Base-by-base conservation (phyloP, 2,329 filamentous ascomycete species). In the Aspergillus sp. region DNA sequence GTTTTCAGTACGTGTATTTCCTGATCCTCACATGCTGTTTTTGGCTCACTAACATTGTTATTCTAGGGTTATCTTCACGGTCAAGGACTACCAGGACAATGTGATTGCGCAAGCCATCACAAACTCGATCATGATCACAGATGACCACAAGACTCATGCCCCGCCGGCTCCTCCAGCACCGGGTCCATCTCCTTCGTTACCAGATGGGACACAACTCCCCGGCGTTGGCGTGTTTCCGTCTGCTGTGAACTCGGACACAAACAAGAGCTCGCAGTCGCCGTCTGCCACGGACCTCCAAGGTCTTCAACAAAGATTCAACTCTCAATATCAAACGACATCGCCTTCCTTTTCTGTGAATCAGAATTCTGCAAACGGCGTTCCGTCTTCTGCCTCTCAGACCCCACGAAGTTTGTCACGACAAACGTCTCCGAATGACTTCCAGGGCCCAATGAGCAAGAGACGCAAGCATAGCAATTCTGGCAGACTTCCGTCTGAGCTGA, bases 81-180 rank as follows among this genome's bases (percentile, higher is more conserved):
- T 99, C 65, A 96, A 92, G 67, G 90, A 97, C 71, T 84, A 84
- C 65, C 77, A 84, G 58, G 88, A 87, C 62, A 85, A 85, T 42
- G 76, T 96, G 29, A 77, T 97, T 41, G 89, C 91, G 5, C 93
- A 99, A 72, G 85, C 86, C 48, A 87, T 96, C 59, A 91, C 90
- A 17, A 86, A 88, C 50, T 89, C 91, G 0, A 96, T 97, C 59
- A 93, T 97, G 82, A 97, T 97, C 58, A 97, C 94, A 1, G 93
- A 99, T 68, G 93, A 99, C 66, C 93, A 97, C 77, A 97, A 97
- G 76, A 96, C 91, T 6, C 88, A 90, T 62, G 71, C 79, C 47
- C 72, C 78, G 58, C 70, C 63, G 52, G 75, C 64, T 47, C 65
- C 67, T 49, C 59, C 71, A 53, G 59, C 65, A 52, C 54, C 69